These are phyloP conservation scores for Castanea sativa DNA, from an alignment of 306 rosid genomes.

Conservation along the genomic window DNA sequence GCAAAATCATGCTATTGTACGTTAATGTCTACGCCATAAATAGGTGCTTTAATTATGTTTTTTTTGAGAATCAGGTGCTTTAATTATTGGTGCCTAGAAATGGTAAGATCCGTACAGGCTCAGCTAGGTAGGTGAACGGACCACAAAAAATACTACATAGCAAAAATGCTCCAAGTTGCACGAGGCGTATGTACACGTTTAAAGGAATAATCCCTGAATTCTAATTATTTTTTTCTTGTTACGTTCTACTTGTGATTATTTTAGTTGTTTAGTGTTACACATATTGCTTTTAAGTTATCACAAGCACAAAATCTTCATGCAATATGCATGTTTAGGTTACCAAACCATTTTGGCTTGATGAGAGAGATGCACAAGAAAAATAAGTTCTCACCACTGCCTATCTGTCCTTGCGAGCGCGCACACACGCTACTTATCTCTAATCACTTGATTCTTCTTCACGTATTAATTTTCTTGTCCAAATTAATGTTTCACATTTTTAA, in stretches of 20 bases:
- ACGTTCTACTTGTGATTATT: not conserved
- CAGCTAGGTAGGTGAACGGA: not conserved
- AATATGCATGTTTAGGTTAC: slow-evolving; percentile 17
- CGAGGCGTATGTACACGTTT: not conserved
- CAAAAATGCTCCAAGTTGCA: not conserved
- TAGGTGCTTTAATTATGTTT: not conserved
- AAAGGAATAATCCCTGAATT: not conserved
- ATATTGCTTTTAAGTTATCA: not conserved
- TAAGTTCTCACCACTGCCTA: slow-evolving; percentile 1
- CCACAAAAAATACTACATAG: not conserved
- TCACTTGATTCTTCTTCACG: no score
- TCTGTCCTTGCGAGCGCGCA: not conserved
- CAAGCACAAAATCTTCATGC: no score
- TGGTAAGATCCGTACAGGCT: not conserved
- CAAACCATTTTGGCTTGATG: not conserved
- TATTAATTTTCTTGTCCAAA: no score
- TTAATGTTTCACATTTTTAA: not conserved
- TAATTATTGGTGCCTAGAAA: not conserved
- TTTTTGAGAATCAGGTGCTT: no score
- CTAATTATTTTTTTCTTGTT: not conserved
- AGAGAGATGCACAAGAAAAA: not conserved
- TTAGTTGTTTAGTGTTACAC: not conserved
- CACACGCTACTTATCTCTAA: no score
- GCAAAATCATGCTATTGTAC: no score
- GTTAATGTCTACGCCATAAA: not conserved